A percentile compares a stretch with the other conserved stretches of the same genome.
phyloP scores from a whole-genome alignment of 2,329 filamentous ascomycete genomes.

The Gnomoniopsis smithogilvyi region DNA sequence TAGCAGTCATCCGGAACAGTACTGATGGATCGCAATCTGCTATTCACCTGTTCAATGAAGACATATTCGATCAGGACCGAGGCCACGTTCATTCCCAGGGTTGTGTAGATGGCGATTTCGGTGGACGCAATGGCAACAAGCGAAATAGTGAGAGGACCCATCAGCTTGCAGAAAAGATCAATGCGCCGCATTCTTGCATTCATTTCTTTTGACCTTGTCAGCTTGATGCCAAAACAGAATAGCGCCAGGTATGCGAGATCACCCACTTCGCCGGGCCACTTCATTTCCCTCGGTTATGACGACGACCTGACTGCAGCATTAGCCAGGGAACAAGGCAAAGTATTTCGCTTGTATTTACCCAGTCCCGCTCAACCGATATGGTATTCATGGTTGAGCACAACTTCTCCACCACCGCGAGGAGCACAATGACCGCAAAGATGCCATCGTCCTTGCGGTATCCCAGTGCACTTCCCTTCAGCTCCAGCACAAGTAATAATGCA shows the following conservation, averaged over 20 bases:
- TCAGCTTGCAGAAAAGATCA: constrained; percentile 55
- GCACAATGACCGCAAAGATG: constrained; percentile 35
- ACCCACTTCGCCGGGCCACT: constrained; percentile 21
- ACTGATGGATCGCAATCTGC: background rate
- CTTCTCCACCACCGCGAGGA: constrained; percentile 68
- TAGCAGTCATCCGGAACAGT: background rate
- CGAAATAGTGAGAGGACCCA: constrained; percentile 50
- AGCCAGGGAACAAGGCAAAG: background rate
- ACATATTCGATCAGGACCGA: constrained; percentile 48
- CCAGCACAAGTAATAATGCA: constrained; percentile 38
- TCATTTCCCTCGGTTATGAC: constrained; percentile 43
- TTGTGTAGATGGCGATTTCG: constrained; percentile 41
- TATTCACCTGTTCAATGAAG: constrained; percentile 41
- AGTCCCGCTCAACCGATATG: constrained; percentile 69
- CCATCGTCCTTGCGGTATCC: constrained; percentile 27
- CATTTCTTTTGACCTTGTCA: constrained; percentile 28
- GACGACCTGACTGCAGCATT: constrained; percentile 32
- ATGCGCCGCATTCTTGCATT: constrained; percentile 57
- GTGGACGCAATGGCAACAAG: constrained; percentile 44
- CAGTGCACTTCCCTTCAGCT: constrained; percentile 17
- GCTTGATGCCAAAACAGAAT: too few relatives aligned
- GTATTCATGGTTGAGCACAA: constrained; percentile 58
- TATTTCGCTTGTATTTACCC: constrained; percentile 39
- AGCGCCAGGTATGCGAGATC: background rate
- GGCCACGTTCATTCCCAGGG: constrained; percentile 42